These are phyloP conservation scores for Avicennia marina DNA, from an alignment of 257 asterid genomes.

Conservation along the genomic window DNA sequence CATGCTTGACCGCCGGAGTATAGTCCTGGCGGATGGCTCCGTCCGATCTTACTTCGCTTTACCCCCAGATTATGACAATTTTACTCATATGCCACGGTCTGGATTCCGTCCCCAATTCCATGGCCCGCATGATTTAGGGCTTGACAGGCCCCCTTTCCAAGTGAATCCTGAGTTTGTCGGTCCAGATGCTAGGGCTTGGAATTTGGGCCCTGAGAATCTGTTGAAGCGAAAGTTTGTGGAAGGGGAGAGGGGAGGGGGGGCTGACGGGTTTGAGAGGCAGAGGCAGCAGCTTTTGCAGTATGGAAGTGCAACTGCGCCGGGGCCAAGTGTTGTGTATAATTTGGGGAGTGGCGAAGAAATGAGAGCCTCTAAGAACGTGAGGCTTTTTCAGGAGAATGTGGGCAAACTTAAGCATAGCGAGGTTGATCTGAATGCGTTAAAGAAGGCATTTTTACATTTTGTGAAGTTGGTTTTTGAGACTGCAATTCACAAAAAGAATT, in stretches of 20 bases:
- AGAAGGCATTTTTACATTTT: constrained; percentile 62
- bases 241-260: constrained; percentile 56
- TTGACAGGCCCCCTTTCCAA: constrained; percentile 48
- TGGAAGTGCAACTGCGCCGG: constrained; percentile 58
- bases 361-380: constrained; percentile 53
- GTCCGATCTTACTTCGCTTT: constrained; percentile 81
- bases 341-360: constrained; percentile 46
- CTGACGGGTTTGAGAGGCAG: constrained; percentile 80
- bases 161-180: constrained; percentile 44
- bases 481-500: constrained; percentile 45
- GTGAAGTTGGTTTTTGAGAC: constrained; percentile 66
- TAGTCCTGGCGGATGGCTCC: constrained; percentile 77
- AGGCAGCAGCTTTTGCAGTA: constrained; percentile 87
- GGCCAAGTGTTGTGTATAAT: constrained; percentile 36
- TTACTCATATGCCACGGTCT: constrained; percentile 37
- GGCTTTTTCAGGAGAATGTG: constrained; percentile 37
- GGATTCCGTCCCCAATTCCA: constrained; percentile 33
- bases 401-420: constrained; percentile 46
- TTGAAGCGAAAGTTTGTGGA: constrained; percentile 77
- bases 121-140: constrained; percentile 40
- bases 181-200: constrained; percentile 40
- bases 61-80: constrained; percentile 72
- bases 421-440: constrained; percentile 56
- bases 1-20: constrained; percentile 82
- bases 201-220: constrained; percentile 39